Evolutionary conservation across 2,329 filamentous ascomycete genomes (phyloP).

Genomic region (Sclerotiophoma versabilis): DNA sequence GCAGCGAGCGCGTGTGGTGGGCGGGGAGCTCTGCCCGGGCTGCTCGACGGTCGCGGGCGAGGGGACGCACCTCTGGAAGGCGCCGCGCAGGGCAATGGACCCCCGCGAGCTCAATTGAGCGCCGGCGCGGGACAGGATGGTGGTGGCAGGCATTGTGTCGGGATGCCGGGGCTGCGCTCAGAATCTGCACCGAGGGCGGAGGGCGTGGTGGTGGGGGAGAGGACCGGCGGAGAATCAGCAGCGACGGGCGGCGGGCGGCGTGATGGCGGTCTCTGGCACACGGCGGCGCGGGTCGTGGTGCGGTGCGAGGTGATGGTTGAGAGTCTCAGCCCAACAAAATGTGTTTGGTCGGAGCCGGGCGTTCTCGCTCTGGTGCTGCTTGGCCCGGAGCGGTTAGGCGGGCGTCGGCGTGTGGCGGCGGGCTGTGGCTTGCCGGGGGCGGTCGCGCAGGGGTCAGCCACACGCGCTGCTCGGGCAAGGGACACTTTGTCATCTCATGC

Average conservation of each 20-base stretch:
- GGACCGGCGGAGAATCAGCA: conserved; percentile 24
- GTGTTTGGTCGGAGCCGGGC: conserved; percentile 22
- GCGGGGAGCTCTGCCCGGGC: not conserved
- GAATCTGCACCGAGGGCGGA: conserved; percentile 9
- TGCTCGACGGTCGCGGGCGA: not conserved
- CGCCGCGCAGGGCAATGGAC: conserved; percentile 54
- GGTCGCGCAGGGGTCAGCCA: conserved; percentile 28
- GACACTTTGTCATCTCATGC: conserved; percentile 12
- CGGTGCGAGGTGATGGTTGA: conserved; percentile 22
- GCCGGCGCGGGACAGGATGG: conserved; percentile 55
- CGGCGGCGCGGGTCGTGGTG: conserved; percentile 20
- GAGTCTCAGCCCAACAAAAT: conserved; percentile 44
- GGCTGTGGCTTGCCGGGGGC: not conserved
- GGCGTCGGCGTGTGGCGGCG: not conserved
- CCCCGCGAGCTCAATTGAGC: conserved; percentile 52
- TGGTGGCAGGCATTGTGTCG: conserved; percentile 62
- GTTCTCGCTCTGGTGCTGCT: conserved; percentile 3
- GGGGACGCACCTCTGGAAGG: conserved; percentile 49
- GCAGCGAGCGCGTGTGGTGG: not conserved
- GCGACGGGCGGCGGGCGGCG: conserved; percentile 34
- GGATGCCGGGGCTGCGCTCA: conserved; percentile 40
- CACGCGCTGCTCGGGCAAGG: conserved; percentile 16
- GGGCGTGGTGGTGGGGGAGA: conserved; percentile 25
- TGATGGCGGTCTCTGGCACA: conserved; percentile 7
- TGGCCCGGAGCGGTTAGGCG: conserved; percentile 25